Base-by-base conservation (phyloP, 1,284 basidiomycete species). In the Farysia itapuensis region DNA sequence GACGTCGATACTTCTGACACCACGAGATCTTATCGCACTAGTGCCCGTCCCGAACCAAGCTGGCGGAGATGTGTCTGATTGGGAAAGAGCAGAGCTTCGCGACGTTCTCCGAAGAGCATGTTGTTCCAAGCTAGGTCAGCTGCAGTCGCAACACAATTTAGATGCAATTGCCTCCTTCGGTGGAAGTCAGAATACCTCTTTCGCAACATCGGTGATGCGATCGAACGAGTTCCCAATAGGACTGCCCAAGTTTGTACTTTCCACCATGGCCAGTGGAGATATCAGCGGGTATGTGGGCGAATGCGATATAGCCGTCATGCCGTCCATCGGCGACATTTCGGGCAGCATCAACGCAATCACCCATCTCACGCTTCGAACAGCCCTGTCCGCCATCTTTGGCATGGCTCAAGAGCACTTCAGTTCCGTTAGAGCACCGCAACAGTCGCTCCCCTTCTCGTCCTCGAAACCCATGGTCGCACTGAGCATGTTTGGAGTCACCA, bases 401-500 rank as follows among this genome's bases (percentile, higher is more conserved):
- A 61, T 61, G 57, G 51, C 57, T 4, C 45, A 46, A 12, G 37
- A 30, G 1, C 26, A 32, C 5, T 39, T 26, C 12, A 22, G 15
- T 16, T 36, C 40, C 4, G 38, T 21, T 22, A n/a, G 29, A 38
- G 30, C 31, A 4, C 4, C n/a, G 6, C 7, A 20, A 13, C 5
- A 23, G 5, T 18, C 33, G 14, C 2, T 20, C 13, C 8, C 21
- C 7, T 4, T 20, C 23, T 13, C 25, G 15, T 28, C 26, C n/a
- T 11, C 11, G 29, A 60, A 43, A 23, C 50, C 57, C 0, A 42
- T 56, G 46, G 39, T 61, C 2, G 57, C 51, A 5, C 39, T 61
- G 33, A 46, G 37, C 40, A 61, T 61, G 57, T 61, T 61, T 33
- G 57, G 57, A 18, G 57, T 61, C 22, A 61, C 57, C 3, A 61